Evolutionary conservation across 139 green algal genomes (phyloP).

Genomic region (Picochlorum sp.): DNA sequence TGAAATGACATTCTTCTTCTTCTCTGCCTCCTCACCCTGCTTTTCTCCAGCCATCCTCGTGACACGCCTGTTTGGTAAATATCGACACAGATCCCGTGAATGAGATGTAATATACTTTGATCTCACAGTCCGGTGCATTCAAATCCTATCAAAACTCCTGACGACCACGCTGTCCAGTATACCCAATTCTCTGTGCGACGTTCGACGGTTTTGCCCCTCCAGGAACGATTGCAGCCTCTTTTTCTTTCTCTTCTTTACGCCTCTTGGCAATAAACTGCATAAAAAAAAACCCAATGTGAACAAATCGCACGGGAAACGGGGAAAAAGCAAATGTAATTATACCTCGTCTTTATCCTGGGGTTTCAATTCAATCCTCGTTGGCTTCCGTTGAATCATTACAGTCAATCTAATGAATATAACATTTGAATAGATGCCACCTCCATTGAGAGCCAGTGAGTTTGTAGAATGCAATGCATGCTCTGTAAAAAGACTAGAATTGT

Average conservation of each 20-base stretch:
- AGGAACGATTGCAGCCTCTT: not conserved
- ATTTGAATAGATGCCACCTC: too few species aligned
- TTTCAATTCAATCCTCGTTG: constrained; percentile 80
- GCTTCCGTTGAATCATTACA: constrained; percentile 67
- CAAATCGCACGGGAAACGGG: not conserved
- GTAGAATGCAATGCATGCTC: too few species aligned
- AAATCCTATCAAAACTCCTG: not conserved
- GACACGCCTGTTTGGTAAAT: constrained; percentile 15
- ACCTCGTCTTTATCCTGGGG: constrained; percentile 79
- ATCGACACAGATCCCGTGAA: constrained; percentile 1
- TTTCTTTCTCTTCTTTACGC: not conserved
- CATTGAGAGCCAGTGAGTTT: too few species aligned
- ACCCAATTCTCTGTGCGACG: not conserved
- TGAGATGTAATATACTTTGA: not conserved
- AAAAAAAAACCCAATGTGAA: not conserved
- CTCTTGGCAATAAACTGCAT: not conserved
- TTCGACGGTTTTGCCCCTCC: not conserved
- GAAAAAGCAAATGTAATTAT: not conserved
- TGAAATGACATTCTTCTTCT: too few species aligned
- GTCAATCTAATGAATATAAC: not conserved
- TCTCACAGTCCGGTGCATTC: not conserved
- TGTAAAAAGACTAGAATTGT: too few species aligned
- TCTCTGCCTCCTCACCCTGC: constrained; percentile 4
- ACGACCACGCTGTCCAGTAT: not conserved
- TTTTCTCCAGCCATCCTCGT: constrained; percentile 5